These are phyloP conservation scores for Clarireedia homoeocarpa DNA, from an alignment of 2,329 filamentous ascomycete genomes.

Conservation along the genomic window DNA sequence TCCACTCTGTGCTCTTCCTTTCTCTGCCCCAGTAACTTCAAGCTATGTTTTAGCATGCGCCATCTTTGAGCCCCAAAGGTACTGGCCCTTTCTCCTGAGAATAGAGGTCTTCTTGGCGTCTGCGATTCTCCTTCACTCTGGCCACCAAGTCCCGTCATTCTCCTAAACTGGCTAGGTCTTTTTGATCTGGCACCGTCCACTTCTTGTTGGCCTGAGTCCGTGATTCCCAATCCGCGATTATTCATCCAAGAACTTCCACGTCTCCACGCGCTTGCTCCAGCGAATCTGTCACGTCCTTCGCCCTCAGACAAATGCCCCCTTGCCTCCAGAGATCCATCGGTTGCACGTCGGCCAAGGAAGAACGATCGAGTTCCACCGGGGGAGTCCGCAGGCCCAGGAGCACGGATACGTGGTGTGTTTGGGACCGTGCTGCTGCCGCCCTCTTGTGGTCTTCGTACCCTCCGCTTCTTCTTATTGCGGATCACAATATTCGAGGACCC, in stretches of 20 bases:
- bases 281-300: slow-evolving; percentile 58
- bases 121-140: slow-evolving; percentile 59
- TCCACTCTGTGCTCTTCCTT: slow-evolving; percentile 82
- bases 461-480: slow-evolving; percentile 56
- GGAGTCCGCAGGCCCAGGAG: slow-evolving; percentile 20
- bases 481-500: slow-evolving; percentile 38
- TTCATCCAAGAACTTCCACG: slow-evolving; percentile 40
- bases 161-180: slow-evolving; percentile 55
- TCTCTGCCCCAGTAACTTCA: slow-evolving; percentile 71
- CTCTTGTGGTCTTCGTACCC: slow-evolving; percentile 48
- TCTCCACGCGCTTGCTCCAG: slow-evolving; percentile 47
- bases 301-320: slow-evolving; percentile 67
- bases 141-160: slow-evolving; percentile 53
- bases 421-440: slow-evolving; percentile 53
- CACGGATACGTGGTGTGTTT: slow-evolving; percentile 46
- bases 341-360: slow-evolving; percentile 55
- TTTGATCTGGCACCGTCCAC: slow-evolving; percentile 44
- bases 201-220: slow-evolving; percentile 42
- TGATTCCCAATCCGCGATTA: slow-evolving; percentile 44
- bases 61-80: slow-evolving; percentile 77
- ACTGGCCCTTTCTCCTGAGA: slow-evolving; percentile 58
- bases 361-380: slow-evolving; percentile 22
- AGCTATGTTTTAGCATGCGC: slow-evolving; percentile 84
- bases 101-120: slow-evolving; percentile 47
- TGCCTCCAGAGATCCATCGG: slow-evolving; percentile 49